A percentile compares a stretch with the other conserved stretches of the same genome.
Evolutionary conservation across 2,329 filamentous ascomycete genomes (phyloP).

Genomic region (Botrytis hyacinthi): DNA sequence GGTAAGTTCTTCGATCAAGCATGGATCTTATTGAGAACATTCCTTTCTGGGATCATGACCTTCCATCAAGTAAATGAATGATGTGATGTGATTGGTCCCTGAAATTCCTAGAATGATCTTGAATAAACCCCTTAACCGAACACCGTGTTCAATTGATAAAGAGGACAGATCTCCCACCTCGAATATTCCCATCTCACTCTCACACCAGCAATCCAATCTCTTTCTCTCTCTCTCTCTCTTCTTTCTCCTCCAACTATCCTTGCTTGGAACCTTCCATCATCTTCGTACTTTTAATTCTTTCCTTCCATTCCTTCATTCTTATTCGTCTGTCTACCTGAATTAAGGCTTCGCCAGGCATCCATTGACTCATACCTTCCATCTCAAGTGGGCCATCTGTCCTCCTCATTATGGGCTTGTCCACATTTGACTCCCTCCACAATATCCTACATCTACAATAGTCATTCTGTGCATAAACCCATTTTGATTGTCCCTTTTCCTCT

Average conservation of each 20-base stretch:
- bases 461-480: neutral
- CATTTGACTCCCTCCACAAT: constrained; percentile 15
- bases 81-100: neutral
- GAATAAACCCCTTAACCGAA: constrained; percentile 15
- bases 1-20: neutral
- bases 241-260: neutral
- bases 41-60: neutral
- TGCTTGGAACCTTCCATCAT: neutral
- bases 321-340: neutral
- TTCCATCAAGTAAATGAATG: neutral
- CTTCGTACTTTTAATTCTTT: neutral
- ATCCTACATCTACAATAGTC: constrained; percentile 5
- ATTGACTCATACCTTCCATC: constrained; percentile 14
- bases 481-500: neutral
- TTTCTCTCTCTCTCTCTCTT: neutral
- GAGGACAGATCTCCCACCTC: constrained; percentile 23
- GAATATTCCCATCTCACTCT: neutral
- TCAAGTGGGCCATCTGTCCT: constrained; percentile 17
- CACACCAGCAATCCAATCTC: neutral
- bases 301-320: neutral
- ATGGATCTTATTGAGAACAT: constrained; percentile 1
- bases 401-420: constrained; percentile 15
- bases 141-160: constrained; percentile 23
- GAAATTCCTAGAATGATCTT: neutral
- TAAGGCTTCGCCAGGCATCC: neutral